phyloP scores from a whole-genome alignment of 164 flowering plant species.

The Warburgia ugandensis region DNA sequence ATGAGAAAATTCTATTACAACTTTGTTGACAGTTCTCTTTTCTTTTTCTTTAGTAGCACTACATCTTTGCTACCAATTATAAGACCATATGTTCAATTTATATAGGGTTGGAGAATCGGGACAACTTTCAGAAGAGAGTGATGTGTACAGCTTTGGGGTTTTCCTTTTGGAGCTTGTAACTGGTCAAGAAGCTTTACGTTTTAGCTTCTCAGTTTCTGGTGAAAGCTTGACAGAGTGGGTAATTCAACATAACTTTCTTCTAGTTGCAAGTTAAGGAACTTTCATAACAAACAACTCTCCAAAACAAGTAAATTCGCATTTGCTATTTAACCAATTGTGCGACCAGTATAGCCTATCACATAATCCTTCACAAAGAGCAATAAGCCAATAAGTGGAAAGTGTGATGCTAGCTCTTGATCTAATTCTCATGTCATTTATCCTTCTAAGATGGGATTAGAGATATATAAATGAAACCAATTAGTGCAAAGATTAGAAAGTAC shows the following conservation, averaged over 20 bases:
- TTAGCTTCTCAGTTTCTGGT: conserved; percentile 22
- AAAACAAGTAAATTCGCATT: background rate
- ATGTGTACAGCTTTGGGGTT: conserved; percentile 66
- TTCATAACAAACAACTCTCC: background rate
- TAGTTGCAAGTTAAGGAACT: background rate
- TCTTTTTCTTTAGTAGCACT: background rate
- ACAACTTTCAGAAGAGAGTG: conserved; percentile 32
- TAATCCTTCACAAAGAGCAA: background rate
- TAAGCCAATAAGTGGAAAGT: background rate
- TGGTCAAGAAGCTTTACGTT: conserved; percentile 33
- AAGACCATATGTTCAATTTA: too few relatives aligned
- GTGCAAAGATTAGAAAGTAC: too few relatives aligned
- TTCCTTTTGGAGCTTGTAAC: conserved; percentile 69
- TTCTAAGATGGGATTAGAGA: too few relatives aligned
- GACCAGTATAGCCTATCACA: too few relatives aligned
- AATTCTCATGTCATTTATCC: background rate
- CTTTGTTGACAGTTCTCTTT: background rate
- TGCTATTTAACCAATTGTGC: background rate
- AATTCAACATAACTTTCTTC: background rate
- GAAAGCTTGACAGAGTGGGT: conserved; percentile 57
- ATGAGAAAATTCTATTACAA: background rate
- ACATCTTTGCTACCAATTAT: too few relatives aligned
- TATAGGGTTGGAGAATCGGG: conserved; percentile 36
- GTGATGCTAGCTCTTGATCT: background rate
- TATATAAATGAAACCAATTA: too few relatives aligned